Evolutionary conservation across 2,329 filamentous ascomycete genomes (phyloP).

Genomic region (Ilyonectria robusta): DNA sequence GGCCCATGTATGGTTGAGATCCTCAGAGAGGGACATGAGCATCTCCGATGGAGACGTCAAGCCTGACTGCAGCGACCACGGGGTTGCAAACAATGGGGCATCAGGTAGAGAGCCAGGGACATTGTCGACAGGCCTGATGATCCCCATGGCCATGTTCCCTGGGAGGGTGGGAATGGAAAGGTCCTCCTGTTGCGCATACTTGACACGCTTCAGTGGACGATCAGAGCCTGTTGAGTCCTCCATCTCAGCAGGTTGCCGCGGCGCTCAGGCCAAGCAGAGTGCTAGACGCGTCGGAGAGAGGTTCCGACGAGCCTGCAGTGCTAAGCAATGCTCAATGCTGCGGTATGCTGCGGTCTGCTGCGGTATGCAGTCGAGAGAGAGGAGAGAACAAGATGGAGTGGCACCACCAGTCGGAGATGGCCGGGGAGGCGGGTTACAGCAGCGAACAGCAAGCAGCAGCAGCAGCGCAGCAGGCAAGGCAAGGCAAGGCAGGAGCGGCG

Average conservation of each 20-base stretch:
- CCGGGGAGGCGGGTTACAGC: slow-evolving; percentile 39
- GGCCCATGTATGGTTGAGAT: slow-evolving; percentile 36
- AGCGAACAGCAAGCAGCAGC: slow-evolving; percentile 7
- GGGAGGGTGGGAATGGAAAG: slow-evolving; percentile 34
- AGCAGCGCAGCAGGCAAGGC: neutral
- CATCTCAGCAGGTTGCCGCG: slow-evolving; percentile 40
- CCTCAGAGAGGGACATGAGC: slow-evolving; percentile 39
- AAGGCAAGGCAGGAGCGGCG: slow-evolving; percentile 14
- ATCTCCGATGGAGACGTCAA: slow-evolving; percentile 42
- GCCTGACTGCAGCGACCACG: slow-evolving; percentile 36
- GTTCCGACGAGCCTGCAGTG: slow-evolving; percentile 36
- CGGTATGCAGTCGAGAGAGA: slow-evolving; percentile 33
- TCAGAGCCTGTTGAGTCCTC: slow-evolving; percentile 43
- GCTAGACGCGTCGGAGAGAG: slow-evolving; percentile 32
- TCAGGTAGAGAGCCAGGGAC: slow-evolving; percentile 34
- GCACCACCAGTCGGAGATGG: slow-evolving; percentile 39
- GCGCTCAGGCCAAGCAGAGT: slow-evolving; percentile 28
- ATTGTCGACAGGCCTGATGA: slow-evolving; percentile 29
- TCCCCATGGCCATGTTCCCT: slow-evolving; percentile 31
- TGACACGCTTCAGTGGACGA: slow-evolving; percentile 49
- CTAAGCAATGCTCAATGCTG: slow-evolving; percentile 25
- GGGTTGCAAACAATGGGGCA: slow-evolving; percentile 36
- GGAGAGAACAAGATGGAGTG: slow-evolving; percentile 42
- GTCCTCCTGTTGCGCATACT: slow-evolving; percentile 41
- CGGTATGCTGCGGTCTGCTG: slow-evolving; percentile 31